A percentile compares a stretch with the other conserved stretches of the same genome.
Evolutionary conservation across 805 yeast genomes (phyloP).

Genomic region (Candida tammaniensis): DNA sequence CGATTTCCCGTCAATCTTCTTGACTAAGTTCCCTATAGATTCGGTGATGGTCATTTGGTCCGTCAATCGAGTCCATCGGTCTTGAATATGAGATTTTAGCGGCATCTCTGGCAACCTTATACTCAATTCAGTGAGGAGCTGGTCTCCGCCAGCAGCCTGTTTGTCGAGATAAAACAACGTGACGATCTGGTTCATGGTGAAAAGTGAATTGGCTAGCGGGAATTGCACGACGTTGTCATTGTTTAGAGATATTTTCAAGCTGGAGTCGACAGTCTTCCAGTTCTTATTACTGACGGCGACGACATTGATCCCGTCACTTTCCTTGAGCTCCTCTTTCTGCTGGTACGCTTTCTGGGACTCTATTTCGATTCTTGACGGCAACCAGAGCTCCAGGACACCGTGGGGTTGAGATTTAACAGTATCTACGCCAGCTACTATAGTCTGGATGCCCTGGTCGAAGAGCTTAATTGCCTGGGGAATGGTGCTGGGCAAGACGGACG

Average conservation of each 20-base stretch:
- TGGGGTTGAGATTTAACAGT: slow-evolving; percentile 28
- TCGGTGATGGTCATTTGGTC: slow-evolving; percentile 43
- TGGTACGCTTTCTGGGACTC: slow-evolving; percentile 19
- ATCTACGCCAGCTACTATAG: slow-evolving; percentile 42
- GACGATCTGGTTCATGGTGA: slow-evolving; percentile 30
- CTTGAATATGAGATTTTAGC: slow-evolving; percentile 10
- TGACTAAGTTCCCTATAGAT: slow-evolving; percentile 57
- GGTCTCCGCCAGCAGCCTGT: slow-evolving; percentile 4
- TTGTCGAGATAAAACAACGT: slow-evolving; percentile 34
- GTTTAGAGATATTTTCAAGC: slow-evolving; percentile 16
- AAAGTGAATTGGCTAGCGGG: slow-evolving; percentile 39
- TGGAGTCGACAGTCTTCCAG: slow-evolving; percentile 34
- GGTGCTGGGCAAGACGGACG: slow-evolving; percentile 26
- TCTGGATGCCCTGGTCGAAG: slow-evolving; percentile 28
- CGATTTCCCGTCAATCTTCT: slow-evolving; percentile 50
- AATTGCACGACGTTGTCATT: slow-evolving; percentile 18
- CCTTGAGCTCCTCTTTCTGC: slow-evolving; percentile 20
- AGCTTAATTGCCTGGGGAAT: slow-evolving; percentile 29
- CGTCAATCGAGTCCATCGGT: slow-evolving; percentile 35
- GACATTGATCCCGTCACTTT: slow-evolving; percentile 34
- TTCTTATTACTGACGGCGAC: slow-evolving; percentile 31
- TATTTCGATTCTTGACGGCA: slow-evolving; percentile 14
- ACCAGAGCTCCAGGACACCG: slow-evolving; percentile 42
- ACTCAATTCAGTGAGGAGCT: slow-evolving; percentile 2
- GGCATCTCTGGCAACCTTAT: slow-evolving; percentile 1